Evolutionary conservation across 2,329 filamentous ascomycete species (phyloP).

Genomic region (Biscogniauxia marginata): DNA sequence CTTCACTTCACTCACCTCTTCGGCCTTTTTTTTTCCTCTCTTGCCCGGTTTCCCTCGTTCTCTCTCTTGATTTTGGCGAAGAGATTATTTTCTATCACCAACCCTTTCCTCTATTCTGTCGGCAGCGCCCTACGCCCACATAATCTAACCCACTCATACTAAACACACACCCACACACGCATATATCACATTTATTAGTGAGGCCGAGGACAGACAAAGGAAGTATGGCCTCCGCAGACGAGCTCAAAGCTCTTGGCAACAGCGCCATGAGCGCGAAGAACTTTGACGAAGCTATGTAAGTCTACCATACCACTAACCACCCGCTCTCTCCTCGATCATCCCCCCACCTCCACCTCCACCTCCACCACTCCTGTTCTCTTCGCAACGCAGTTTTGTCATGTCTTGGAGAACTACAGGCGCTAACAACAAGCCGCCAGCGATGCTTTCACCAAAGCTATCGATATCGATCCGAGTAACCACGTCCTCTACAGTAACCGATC

Average conservation of each 20-base stretch:
- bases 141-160: neutral
- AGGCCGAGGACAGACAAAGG: constrained; percentile 10
- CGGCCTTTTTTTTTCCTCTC: too few species aligned
- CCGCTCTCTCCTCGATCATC: neutral
- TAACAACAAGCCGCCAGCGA: constrained; percentile 56
- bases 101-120: too few species aligned
- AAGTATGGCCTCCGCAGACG: constrained; percentile 64
- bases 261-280: constrained; percentile 98
- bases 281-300: constrained; percentile 92
- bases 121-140: neutral
- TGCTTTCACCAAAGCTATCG: constrained; percentile 93
- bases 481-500: constrained; percentile 98
- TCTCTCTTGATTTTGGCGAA: too few species aligned
- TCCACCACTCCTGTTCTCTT: neutral
- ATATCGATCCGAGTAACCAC: constrained; percentile 83
- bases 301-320: constrained; percentile 26
- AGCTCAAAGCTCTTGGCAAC: constrained; percentile 97
- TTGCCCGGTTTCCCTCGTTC: too few species aligned
- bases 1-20: neutral
- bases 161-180: neutral
- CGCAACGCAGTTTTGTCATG: neutral
- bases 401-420: neutral
- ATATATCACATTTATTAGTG: neutral
- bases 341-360: constrained; percentile 16
- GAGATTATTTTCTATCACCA: too few species aligned